Evolutionary conservation across 2,329 filamentous ascomycete genomes (phyloP), one percentile per base, ranked within the genome.

Genomic region (Fusarium buharicum): DNA sequence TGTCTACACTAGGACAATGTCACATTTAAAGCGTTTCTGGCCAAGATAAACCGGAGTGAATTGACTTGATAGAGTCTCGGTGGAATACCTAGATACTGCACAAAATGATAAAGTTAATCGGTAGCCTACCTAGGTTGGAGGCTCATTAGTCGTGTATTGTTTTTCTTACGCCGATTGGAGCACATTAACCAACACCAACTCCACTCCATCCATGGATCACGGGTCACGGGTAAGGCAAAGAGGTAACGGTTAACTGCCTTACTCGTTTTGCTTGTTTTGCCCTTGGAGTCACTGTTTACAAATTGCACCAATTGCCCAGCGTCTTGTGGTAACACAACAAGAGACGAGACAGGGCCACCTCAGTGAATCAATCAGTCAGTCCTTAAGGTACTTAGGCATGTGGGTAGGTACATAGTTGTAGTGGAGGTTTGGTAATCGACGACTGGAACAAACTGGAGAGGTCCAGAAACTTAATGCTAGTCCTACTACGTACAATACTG

Each of bases 161-260:
- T 22, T 31, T 18, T 16, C 34, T 37, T 20, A 10, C 40, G 27
- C 39, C 33, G 24, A 30, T 50, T 55, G 33, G 36, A n/a, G 46
- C 36, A 28, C n/a, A n/a, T 38, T 40, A 50, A 44, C 50, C 46
- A 61, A 28, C 41, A 50, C 17, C 47, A 50, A 43, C 48, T 61
- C 58, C 51, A 62, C 61, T 24, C 48, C 55, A 51, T 38, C 41
- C n/a, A 22, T 22, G 24, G 31, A 51, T 49, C 50, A 52, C 43
- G 38, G 48, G 57, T 48, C 48, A 59, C 55, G 39, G 36, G 45
- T 31, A 50, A 48, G 46, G 37, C 38, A 17, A 30, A 50, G 31
- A 27, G 28, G 40, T 41, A 20, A 49, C 33, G 22, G 40, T 37
- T 59, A 45, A 27, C 44, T 61, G n/a, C 34, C 44, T 48, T 17